Evolutionary conservation across 2,329 filamentous ascomycete species (phyloP), one percentile per base, ranked within the genome.

Genomic region (Rutstroemia sp.): DNA sequence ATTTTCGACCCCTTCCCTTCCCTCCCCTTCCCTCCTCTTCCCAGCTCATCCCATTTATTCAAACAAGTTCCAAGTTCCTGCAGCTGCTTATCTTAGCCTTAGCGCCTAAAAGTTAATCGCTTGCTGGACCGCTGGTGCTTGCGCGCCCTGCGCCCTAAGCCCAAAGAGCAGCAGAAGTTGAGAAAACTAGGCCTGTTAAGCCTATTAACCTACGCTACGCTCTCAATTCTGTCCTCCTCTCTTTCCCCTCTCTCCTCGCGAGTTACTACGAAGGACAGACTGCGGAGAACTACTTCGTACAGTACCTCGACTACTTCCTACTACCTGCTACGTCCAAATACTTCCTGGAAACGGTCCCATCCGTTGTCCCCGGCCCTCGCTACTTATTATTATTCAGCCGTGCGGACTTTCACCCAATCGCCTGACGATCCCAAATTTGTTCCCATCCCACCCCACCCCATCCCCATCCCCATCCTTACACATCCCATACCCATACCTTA

Each of bases 81-180:
- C 44, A 34, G 10, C 30, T 48, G 57, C 59, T 60, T 60, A 60
- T 60, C 59, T 60, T 57, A 59, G 57, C 57, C 44, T 41, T 58
- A 51, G 59, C 57, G 59, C 57, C 57, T 50, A 54, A 49, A 34
- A n/a, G 46, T 49, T 50, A 54, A 60, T 59, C 51, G 39, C 34
- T 54, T 23, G 23, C 23, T 23, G 19, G 19, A 19, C 19, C 19
- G 19, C 19, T 19, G 19, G 23, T 23, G 23, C 50, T 27, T 54
- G 39, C 52, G 21, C 34, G 21, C 37, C 42, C 46, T 41, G 21
- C 45, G 34, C 5, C 37, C 16, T 16, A 27, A 25, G 23, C 52
- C 10, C 10, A 12, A 6, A 3, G 7, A 9, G 14, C 39, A 2
- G 14, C 14, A 12, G 16, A 14, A 12, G 9, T 14, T 4, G 6